Base-by-base conservation (phyloP, 1,284 basidiomycete genomes). In the Ganoderma meredithae region DNA sequence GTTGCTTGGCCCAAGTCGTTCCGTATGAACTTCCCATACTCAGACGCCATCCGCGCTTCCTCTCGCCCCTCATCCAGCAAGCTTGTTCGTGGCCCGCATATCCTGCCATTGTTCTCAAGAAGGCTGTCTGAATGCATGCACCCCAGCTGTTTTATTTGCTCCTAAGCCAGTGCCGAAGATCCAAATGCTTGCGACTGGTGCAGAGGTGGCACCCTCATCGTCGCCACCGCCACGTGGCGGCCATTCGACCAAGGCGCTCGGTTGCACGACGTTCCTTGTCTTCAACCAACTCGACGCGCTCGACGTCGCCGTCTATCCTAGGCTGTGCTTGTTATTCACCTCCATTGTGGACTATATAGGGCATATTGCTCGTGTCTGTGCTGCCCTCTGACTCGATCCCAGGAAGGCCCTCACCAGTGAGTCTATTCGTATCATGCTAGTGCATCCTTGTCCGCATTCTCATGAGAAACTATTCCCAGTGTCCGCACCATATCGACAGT, bases 401-500 rank as follows among this genome's bases (percentile, higher is more conserved):
- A 68, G 63, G 64, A 72, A 31, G 36, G 36, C 7, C 47, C 58
- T 60, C 66, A 43, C 25, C 47, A 75, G 74, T 75, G 63, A 71
- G 73, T 73, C 63, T 53, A 63, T 64, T 64, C 66, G 60, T 66
- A 61, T 67, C 65, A 71, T 55, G 19, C 33, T 62, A 60, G 47
- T 62, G 33, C 62, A 63, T 33, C 40, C 36, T 49, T 56, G 67
- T 62, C 61, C 66, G 63, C 63, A 63, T 66, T 39, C 69, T 74
- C 56, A 73, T 69, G 62, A 43, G 67, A 52, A 47, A 41, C 49
- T 3, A 63, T 64, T 69, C 70, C 66, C 75, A 92, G 90, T 92
- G 90, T 86, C 90, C 68, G 78, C 83, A 61, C 85, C 84, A 47
- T 92, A 86, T 79, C 83, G 87, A 83, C 90, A 92, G 90, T 92